These are phyloP conservation scores for Gyromitra esculenta DNA, from an alignment of 2,329 filamentous ascomycete species.

Conservation along the genomic window DNA sequence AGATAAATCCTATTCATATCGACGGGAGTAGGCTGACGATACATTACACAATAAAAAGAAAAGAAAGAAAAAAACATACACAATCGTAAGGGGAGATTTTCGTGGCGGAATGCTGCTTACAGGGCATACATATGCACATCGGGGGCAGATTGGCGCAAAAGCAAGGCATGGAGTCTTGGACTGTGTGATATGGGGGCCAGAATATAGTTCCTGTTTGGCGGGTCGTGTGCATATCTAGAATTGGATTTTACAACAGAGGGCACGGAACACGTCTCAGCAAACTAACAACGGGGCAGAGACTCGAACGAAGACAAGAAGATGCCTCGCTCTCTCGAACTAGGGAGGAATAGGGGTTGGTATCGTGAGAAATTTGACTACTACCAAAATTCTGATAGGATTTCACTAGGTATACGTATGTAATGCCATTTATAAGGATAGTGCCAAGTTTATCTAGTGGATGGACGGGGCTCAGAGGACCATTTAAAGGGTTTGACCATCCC, in stretches of 20 bases:
- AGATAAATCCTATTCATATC: conserved; percentile 29
- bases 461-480: conserved; percentile 1
- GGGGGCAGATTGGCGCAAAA: conserved; percentile 26
- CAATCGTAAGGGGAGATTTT: conserved; percentile 25
- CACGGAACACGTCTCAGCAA: background rate
- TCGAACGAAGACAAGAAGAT: conserved; percentile 16
- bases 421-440: background rate
- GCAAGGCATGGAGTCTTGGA: conserved; percentile 14
- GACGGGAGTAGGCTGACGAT: conserved; percentile 19
- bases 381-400: background rate
- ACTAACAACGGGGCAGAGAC: background rate
- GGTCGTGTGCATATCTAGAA: conserved; percentile 25
- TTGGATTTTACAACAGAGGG: conserved; percentile 5
- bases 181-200: conserved; percentile 9
- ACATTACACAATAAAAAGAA: conserved; percentile 31
- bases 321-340: background rate
- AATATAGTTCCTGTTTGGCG: conserved; percentile 22
- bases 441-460: background rate
- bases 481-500: conserved; percentile 20
- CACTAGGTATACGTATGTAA: background rate
- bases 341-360: conserved; percentile 25
- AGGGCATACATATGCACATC: conserved; percentile 14
- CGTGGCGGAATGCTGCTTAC: conserved; percentile 36
- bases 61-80: background rate
- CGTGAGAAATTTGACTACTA: background rate